phyloP scores from a whole-genome alignment of 176 grass and related monocot genomes.

The Oryza glaberrima region DNA sequence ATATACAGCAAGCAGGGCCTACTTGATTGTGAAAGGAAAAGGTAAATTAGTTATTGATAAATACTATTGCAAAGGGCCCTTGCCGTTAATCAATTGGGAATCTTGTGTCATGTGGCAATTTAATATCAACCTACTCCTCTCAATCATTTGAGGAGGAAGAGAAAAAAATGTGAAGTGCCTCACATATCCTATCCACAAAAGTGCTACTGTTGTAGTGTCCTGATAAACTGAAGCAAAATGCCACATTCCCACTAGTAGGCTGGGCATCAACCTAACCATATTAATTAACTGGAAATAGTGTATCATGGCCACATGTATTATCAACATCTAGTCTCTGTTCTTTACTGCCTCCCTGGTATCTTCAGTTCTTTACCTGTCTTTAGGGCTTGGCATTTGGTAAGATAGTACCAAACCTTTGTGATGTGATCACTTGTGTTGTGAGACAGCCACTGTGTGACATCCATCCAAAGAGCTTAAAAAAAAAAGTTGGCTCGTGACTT shows the following conservation, averaged over 20 bases:
- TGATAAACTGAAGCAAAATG: constrained; percentile 2
- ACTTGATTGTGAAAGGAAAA: background rate
- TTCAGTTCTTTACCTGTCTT: constrained; percentile 5
- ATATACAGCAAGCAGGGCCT: background rate
- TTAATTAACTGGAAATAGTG: background rate
- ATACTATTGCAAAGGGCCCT: background rate
- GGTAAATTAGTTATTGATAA: background rate
- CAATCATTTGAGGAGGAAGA: background rate
- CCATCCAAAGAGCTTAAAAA: constrained; percentile 27
- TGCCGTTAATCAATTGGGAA: constrained; percentile 7
- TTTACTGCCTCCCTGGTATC: constrained; percentile 31
- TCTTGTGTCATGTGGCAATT: constrained; percentile 25
- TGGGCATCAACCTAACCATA: background rate
- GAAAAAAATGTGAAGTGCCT: constrained; percentile 10
- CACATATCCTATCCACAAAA: background rate
- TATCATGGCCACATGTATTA: constrained; percentile 21
- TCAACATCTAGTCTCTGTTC: constrained; percentile 30
- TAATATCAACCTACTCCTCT: constrained; percentile 24
- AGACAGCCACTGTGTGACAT: background rate
- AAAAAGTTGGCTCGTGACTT: constrained; percentile 36
- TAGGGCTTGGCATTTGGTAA: constrained; percentile 43
- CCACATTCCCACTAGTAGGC: background rate
- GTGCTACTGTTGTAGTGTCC: background rate
- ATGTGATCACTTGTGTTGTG: constrained; percentile 8
- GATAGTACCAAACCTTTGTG: constrained; percentile 7